Evolutionary conservation across 805 yeast species (phyloP).

Genomic region (Myxozyma melibiosi): DNA sequence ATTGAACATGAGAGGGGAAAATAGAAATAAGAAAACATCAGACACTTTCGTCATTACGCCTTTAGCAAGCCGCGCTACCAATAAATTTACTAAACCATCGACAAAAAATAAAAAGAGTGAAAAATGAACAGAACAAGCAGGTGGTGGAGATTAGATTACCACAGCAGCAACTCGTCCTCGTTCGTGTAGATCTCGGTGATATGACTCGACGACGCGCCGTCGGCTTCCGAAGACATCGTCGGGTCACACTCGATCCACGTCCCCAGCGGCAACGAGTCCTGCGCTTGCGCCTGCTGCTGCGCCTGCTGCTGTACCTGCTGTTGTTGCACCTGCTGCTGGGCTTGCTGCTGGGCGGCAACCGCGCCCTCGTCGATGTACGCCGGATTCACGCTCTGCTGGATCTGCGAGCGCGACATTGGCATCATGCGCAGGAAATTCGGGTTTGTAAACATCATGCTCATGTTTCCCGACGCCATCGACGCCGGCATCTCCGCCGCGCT

Average conservation of each 20-base stretch:
- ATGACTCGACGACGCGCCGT: slow-evolving; percentile 2
- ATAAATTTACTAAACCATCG: too few species aligned
- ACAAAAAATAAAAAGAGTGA: too few species aligned
- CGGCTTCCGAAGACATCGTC: slow-evolving; percentile 5
- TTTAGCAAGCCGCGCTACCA: too few species aligned
- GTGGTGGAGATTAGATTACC: too few species aligned
- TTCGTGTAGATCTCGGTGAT: slow-evolving; percentile 1
- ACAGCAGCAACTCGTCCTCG: slow-evolving; percentile 1
- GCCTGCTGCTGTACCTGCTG: background rate
- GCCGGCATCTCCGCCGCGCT: background rate
- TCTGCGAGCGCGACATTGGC: slow-evolving; percentile 2
- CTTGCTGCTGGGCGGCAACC: background rate
- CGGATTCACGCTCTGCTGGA: background rate
- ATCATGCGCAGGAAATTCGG: slow-evolving; percentile 1
- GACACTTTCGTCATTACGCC: too few species aligned
- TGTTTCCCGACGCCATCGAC: background rate
- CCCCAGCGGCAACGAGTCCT: too few species aligned
- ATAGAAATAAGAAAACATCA: too few species aligned
- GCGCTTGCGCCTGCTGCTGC: too few species aligned
- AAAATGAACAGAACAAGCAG: too few species aligned
- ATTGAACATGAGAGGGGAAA: too few species aligned
- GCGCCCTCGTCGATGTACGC: background rate
- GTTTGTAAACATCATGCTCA: background rate
- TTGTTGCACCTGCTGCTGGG: slow-evolving; percentile 2
- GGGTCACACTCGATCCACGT: slow-evolving; percentile 20